Evolutionary conservation across 306 rosid genomes (phyloP), one percentile per base, ranked within the genome.

Genomic region (Pyrus bretschneideri): DNA sequence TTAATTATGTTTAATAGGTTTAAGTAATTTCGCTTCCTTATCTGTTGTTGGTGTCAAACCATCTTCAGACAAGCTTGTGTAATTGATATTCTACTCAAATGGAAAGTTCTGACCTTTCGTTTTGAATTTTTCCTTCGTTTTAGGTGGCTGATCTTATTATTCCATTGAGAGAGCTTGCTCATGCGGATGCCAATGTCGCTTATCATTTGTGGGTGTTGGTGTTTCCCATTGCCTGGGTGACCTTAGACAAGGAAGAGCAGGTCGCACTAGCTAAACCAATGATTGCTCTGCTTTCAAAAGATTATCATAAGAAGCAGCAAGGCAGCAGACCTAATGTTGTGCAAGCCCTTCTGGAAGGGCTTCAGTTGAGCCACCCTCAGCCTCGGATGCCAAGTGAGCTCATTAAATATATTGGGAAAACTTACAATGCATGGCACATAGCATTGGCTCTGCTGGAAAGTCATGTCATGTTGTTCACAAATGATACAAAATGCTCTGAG

Each of bases 301-400:
- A 96, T 80, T 91, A 91, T 80, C 99, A 96, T 61, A 96, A 89
- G 88, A 96, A 85, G 88, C 99, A 96, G 92, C 93, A 89, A 85
- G 91, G 91, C 77, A 86, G 67, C 81, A 88, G 99, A 80, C 99
- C 99, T 71, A 96, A 96, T 85, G 99, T 96, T 67, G 99, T 96
- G 73, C 99, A 96, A 88, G 99, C 99, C 71, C 96, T 96, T 71
- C 76, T 96, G 67, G 99, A 96, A 88, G 99, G 99, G 80, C 98
- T 96, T 79, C 99, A 96, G 83, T 84, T 96, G 87, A 96, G 99
- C 86, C 98, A 91, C 82, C 99, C 99, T 74, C 99, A 96, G 82
- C 99, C 98, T 44, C 89, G 99, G 84, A 96, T 96, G 96, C 99
- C 99, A 60, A 96, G 99, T 40, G 99, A 96, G 85, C 97, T 96